A percentile compares a stretch with the other conserved stretches of the same genome.
These are phyloP conservation scores for Coemansia sp. DNA, from an alignment of 192 early-diverging fungal species.

Conservation along the genomic window DNA sequence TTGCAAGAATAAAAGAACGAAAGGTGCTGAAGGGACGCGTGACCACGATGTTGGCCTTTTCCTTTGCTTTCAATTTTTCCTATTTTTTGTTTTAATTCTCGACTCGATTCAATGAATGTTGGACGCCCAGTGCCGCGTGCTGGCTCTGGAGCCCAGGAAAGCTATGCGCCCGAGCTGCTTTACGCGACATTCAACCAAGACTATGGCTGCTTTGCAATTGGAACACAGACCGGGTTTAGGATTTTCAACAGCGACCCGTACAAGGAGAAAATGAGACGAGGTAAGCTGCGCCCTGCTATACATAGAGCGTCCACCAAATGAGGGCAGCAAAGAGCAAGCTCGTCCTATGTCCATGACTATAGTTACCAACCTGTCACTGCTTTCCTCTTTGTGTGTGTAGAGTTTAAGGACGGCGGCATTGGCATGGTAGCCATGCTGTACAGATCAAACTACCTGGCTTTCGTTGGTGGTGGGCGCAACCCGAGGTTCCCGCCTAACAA, in stretches of 20 bases:
- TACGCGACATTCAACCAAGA: conserved; percentile 84
- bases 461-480: conserved; percentile 81
- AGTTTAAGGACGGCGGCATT: conserved; percentile 81
- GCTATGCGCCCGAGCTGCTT: conserved; percentile 56
- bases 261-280: conserved; percentile 73
- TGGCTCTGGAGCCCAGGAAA: conserved; percentile 34
- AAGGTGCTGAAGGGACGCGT: neutral
- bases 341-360: neutral
- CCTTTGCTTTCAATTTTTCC: neutral
- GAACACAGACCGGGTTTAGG: conserved; percentile 77
- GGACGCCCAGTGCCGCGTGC: conserved; percentile 40
- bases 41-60: neutral
- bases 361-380: neutral
- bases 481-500: conserved; percentile 84
- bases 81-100: neutral
- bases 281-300: conserved; percentile 7
- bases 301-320: neutral
- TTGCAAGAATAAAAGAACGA: neutral
- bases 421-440: conserved; percentile 81
- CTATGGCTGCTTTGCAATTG: conserved; percentile 79
- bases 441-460: conserved; percentile 79
- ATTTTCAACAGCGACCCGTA: conserved; percentile 82
- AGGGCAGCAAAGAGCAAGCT: neutral
- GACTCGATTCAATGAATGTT: conserved; percentile 31
- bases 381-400: conserved; percentile 22